These are phyloP conservation scores for Colletotrichum tropicale DNA, from an alignment of 2,329 filamentous ascomycete species.

Conservation along the genomic window DNA sequence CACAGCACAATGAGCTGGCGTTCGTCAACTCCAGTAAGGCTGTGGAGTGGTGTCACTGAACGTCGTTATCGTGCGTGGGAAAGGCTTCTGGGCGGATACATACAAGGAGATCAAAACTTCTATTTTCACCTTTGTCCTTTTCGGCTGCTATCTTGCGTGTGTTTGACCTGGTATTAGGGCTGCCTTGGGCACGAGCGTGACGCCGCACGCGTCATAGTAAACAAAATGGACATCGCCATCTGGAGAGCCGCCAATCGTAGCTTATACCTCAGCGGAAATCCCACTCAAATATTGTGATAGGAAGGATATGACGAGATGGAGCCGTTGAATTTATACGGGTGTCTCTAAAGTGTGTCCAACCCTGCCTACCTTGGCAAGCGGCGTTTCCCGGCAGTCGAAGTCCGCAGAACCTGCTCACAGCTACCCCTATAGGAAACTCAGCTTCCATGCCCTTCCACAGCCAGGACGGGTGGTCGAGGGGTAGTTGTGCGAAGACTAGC, in stretches of 20 bases:
- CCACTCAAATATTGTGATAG: too few relatives aligned
- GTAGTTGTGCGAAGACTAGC: neutral
- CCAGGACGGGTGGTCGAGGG: neutral
- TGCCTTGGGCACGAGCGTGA: neutral
- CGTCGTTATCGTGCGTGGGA: neutral
- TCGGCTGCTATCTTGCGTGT: neutral
- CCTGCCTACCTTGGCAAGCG: neutral
- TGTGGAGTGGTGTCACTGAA: neutral
- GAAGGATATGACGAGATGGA: rapidly evolving
- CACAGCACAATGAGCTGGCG: neutral
- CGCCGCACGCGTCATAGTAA: neutral
- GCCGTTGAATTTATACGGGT: neutral
- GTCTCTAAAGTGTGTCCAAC: neutral
- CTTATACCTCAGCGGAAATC: too few relatives aligned
- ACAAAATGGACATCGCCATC: rapidly evolving
- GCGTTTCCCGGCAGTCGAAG: neutral
- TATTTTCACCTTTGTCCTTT: neutral
- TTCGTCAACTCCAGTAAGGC: rapidly evolving
- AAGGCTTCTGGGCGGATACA: neutral
- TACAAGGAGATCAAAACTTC: neutral
- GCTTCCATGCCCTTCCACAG: neutral
- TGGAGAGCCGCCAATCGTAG: too few relatives aligned
- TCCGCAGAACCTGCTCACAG: neutral
- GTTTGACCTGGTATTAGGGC: neutral
- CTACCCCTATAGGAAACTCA: neutral